Percentiles rank a stretch among this genome's conserved stretches.
Conservation (phyloP, 108 stramenopile species). For the Pseudonitzschia multistriata region DNA sequence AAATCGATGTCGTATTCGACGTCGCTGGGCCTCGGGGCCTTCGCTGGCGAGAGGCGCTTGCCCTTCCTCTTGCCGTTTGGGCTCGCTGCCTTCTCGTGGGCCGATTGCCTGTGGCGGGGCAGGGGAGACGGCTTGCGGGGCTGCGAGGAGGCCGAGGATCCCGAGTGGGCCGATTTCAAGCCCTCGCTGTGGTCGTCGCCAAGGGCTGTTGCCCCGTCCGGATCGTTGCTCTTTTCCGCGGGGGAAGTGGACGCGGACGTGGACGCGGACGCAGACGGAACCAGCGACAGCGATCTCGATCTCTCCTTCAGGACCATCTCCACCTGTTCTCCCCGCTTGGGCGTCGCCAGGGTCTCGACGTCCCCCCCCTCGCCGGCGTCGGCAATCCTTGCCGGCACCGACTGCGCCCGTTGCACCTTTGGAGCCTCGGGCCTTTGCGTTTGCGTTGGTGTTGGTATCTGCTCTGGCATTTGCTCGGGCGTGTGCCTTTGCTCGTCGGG, state of each 20-base stretch:
- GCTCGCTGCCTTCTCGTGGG: neutral
- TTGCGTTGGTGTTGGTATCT: too few relatives aligned
- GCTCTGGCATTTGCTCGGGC: too few relatives aligned
- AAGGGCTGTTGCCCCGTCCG: neutral
- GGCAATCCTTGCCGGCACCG: neutral
- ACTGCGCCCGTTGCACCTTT: neutral
- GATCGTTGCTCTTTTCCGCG: neutral
- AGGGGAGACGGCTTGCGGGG: neutral
- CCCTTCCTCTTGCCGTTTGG: neutral
- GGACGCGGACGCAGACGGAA: too few relatives aligned
- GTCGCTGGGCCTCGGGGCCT: neutral
- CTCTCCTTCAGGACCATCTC: neutral
- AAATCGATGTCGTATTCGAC: neutral
- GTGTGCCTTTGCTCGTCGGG: too few relatives aligned
- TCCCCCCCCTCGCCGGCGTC: neutral
- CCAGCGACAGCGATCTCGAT: neutral
- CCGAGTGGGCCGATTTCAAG: neutral
- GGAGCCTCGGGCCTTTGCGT: too few relatives aligned
- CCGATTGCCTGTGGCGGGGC: neutral
- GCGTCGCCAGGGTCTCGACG: constrained; percentile 3
- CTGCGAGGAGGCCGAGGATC: neutral
- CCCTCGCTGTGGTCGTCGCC: neutral
- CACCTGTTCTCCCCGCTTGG: constrained; percentile 1
- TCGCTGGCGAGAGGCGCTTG: neutral
- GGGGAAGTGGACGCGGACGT: too few relatives aligned